Evolutionary conservation across 805 yeast genomes (phyloP).

Genomic region (Metschnikowia orientalis): DNA sequence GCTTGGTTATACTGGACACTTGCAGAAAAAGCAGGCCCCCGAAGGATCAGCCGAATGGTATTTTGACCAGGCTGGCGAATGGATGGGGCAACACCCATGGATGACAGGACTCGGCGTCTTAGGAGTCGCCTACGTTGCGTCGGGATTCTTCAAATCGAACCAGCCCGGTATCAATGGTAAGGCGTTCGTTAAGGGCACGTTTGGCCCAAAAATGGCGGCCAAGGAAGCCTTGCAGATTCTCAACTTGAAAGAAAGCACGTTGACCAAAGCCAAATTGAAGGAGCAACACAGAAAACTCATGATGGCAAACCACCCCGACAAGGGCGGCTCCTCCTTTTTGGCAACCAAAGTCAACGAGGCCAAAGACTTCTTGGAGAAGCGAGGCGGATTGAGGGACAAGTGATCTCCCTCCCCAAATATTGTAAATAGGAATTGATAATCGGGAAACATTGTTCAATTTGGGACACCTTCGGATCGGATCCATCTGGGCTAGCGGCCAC

Average conservation of each 20-base stretch:
- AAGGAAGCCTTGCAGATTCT: conserved; percentile 85
- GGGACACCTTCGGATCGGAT: too few relatives aligned
- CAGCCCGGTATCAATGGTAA: conserved; percentile 66
- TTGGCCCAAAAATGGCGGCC: conserved; percentile 85
- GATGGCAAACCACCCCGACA: conserved; percentile 91
- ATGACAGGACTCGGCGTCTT: conserved; percentile 67
- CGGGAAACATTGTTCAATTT: too few relatives aligned
- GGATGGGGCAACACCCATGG: conserved; percentile 74
- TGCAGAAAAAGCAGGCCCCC: conserved; percentile 37
- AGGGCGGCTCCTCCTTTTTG: conserved; percentile 84
- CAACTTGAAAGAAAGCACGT: conserved; percentile 63
- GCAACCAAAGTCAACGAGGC: conserved; percentile 95
- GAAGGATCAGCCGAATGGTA: conserved; percentile 55
- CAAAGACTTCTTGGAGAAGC: conserved; percentile 71
- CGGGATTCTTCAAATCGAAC: conserved; percentile 62
- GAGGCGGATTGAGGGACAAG: conserved; percentile 48
- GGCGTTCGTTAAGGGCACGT: conserved; percentile 80
- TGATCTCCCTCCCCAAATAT: conserved; percentile 9
- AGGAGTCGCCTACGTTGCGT: conserved; percentile 56
- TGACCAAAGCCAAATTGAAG: conserved; percentile 61
- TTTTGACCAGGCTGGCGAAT: conserved; percentile 54
- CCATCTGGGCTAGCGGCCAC: too few relatives aligned
- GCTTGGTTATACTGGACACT: conserved; percentile 34
- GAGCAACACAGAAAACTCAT: conserved; percentile 79
- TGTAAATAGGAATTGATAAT: conserved; percentile 6